These are phyloP conservation scores for Cetraspora pellucida DNA, from an alignment of 192 early-diverging fungal species.

Conservation along the genomic window DNA sequence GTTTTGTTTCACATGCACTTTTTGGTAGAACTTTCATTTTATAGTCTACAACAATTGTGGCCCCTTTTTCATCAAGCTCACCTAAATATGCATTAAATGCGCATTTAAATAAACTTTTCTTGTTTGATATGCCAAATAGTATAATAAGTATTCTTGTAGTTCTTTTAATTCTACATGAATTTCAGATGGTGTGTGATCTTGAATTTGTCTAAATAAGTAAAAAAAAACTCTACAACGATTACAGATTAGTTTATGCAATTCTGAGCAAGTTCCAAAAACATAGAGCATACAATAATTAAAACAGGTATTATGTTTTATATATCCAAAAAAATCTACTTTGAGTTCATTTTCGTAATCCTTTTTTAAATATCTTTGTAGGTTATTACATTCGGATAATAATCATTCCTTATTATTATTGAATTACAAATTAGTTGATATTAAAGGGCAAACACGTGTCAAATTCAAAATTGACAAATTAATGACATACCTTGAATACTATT, in stretches of 20 bases:
- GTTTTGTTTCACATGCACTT: conserved; percentile 1
- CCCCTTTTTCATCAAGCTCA: not conserved
- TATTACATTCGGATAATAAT: not conserved
- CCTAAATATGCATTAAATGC: not conserved
- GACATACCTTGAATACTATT: not conserved
- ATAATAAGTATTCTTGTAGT: not conserved
- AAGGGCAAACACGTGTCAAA: not conserved
- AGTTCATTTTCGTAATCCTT: conserved; percentile 1
- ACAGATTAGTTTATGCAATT: not conserved
- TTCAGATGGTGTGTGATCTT: not conserved
- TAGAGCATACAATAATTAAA: conserved; percentile 9
- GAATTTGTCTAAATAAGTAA: not conserved
- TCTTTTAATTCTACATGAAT: not conserved
- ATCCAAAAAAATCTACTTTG: not conserved
- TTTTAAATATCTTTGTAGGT: conserved; percentile 3
- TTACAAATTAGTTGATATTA: not conserved
- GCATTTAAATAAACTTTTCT: conserved; percentile 5
- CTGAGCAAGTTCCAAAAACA: not conserved
- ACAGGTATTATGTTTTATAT: not conserved
- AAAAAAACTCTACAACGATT: not conserved
- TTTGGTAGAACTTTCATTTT: conserved; percentile 17
- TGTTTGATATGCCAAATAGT: not conserved
- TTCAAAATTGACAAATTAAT: not conserved
- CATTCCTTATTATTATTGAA: not conserved
- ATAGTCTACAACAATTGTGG: not conserved